phyloP scores from a whole-genome alignment of 2,329 filamentous ascomycete genomes.

The Incumbomyces delicatus region DNA sequence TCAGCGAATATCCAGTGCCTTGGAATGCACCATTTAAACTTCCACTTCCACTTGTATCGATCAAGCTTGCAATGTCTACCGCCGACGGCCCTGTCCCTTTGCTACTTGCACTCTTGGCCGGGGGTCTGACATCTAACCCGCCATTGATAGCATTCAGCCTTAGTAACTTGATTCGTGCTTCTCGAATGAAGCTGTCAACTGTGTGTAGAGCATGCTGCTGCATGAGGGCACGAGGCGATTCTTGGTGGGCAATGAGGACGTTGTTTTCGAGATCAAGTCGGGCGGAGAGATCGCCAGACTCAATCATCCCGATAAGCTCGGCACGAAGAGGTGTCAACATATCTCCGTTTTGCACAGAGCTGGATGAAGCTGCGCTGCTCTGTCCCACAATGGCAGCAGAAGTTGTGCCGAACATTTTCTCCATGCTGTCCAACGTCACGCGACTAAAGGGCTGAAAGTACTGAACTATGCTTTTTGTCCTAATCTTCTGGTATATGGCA shows the following conservation, averaged over 20 bases:
- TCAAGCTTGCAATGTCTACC: constrained; percentile 3
- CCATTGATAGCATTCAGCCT: constrained; percentile 67
- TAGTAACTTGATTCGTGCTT: constrained; percentile 65
- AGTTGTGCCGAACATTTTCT: constrained; percentile 58
- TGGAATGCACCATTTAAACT: neutral
- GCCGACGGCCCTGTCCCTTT: constrained; percentile 8
- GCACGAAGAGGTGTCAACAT: constrained; percentile 26
- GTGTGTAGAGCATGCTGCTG: constrained; percentile 60
- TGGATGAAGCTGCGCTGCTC: constrained; percentile 4
- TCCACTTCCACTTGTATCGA: constrained; percentile 1
- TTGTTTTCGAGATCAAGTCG: constrained; percentile 76
- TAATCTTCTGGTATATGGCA: constrained; percentile 62
- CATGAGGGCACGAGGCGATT: constrained; percentile 57
- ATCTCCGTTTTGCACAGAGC: no score
- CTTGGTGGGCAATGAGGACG: constrained; percentile 63
- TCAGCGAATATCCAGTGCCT: constrained; percentile 1
- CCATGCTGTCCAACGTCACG: constrained; percentile 71
- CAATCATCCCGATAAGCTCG: constrained; percentile 73
- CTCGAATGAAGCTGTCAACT: constrained; percentile 61
- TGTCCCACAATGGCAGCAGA: constrained; percentile 45
- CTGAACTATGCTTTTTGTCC: constrained; percentile 84
- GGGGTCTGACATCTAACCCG: constrained; percentile 54
- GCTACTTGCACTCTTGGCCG: constrained; percentile 25
- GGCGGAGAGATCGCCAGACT: constrained; percentile 59
- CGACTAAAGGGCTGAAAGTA: constrained; percentile 86